Evolutionary conservation across 164 flowering plant species (phyloP).

Genomic region (Sedum album): DNA sequence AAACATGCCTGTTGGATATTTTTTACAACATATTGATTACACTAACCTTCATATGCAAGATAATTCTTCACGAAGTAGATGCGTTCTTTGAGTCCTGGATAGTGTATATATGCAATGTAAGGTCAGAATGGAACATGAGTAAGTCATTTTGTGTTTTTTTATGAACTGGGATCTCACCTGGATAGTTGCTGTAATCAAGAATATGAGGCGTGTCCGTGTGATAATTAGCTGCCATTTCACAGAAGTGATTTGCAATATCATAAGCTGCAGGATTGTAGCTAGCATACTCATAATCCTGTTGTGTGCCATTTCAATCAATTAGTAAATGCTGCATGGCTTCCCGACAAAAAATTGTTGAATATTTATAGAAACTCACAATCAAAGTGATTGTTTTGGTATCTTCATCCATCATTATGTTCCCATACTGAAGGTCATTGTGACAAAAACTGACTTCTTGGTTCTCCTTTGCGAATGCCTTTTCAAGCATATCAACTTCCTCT

Average conservation of each 20-base stretch:
- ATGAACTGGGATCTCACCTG: conserved; percentile 32
- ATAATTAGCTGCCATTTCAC: conserved; percentile 89
- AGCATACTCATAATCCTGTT: conserved; percentile 92
- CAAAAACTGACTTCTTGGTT: conserved; percentile 60
- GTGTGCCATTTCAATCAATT: background rate
- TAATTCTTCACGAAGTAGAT: conserved; percentile 43
- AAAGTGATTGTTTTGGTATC: conserved; percentile 57
- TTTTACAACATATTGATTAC: background rate
- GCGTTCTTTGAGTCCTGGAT: conserved; percentile 61
- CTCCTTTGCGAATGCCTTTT: conserved; percentile 29
- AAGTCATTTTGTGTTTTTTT: background rate
- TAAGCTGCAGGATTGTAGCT: conserved; percentile 77
- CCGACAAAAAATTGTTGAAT: background rate
- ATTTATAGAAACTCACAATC: conserved; percentile 44
- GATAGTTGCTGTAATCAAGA: conserved; percentile 64
- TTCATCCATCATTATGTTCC: conserved; percentile 92
- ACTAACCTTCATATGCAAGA: conserved; percentile 52
- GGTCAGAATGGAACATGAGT: background rate
- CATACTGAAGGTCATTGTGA: conserved; percentile 94
- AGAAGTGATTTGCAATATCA: conserved; percentile 93
- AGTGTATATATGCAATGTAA: conserved; percentile 15
- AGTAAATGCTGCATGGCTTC: background rate
- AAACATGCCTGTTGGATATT: background rate
- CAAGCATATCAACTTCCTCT: conserved; percentile 41
- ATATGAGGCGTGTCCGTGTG: conserved; percentile 87